These are phyloP conservation scores for Marsdenia floribunda DNA, from an alignment of 257 asterid species.

Conservation along the genomic window DNA sequence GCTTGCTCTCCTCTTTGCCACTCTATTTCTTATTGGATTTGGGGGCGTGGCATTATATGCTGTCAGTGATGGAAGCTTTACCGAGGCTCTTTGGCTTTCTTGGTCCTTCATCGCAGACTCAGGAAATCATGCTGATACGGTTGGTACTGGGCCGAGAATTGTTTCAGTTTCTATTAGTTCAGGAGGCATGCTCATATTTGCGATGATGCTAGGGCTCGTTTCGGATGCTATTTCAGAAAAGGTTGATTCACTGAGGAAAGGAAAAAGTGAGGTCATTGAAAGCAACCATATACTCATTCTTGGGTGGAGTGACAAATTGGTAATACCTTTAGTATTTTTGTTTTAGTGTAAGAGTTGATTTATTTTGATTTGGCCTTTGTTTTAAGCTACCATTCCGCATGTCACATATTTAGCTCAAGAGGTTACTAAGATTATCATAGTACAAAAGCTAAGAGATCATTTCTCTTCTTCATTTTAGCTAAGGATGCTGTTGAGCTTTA, in stretches of 20 bases:
- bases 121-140: constrained; percentile 91
- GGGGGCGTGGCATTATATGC: constrained; percentile 94
- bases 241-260: constrained; percentile 93
- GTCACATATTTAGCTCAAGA: background rate
- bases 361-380: background rate
- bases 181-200: constrained; percentile 98
- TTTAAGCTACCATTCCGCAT: background rate
- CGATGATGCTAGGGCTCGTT: constrained; percentile 99
- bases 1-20: constrained; percentile 93
- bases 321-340: constrained; percentile 27
- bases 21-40: constrained; percentile 85
- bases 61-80: constrained; percentile 80
- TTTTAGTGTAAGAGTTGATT: background rate
- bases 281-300: constrained; percentile 90
- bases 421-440: background rate
- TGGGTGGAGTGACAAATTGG: constrained; percentile 99
- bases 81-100: constrained; percentile 96
- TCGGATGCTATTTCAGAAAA: constrained; percentile 98
- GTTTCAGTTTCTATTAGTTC: constrained; percentile 93
- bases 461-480: background rate
- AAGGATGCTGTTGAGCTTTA: background rate
- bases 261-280: constrained; percentile 97
- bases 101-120: constrained; percentile 97
- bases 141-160: constrained; percentile 79
- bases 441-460: background rate